Evolutionary conservation across 805 yeast genomes (phyloP), one percentile per base, ranked within the genome.

Genomic region (Lipomyces sp.): DNA sequence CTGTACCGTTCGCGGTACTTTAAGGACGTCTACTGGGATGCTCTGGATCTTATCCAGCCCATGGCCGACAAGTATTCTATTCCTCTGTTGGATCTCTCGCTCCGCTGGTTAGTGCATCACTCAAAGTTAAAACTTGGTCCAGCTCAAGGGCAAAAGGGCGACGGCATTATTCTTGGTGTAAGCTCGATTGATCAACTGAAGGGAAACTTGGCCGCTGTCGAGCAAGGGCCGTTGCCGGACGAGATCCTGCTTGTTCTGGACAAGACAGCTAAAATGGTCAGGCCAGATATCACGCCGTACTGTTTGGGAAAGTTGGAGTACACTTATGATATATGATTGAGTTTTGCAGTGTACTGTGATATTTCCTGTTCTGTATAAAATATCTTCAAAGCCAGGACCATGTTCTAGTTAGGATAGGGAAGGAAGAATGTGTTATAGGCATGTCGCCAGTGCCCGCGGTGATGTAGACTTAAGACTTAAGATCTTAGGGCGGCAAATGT

Each of bases 171-270:
- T 19, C 32, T 49, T 29, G 56, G 56, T 14, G 45, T 45, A 8
- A 34, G 44, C 39, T 44, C 49, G 16, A 31, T 49, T 18, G 32
- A 24, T 24, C 56, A 52, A 35, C 22, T 52, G 39, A 33, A 39
- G 28, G 21, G 14, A 5, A 43, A 52, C 40, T 23, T 52, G 35
- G 45, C 14, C 18, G 49, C 59, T 8, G 36, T 64, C 18, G 49
- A 54, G 35, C 55, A 54, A 16, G 66, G 66, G 11, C 64, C 65
- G 10, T 39, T 63, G 47, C 57, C 59, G 10, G 47, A 56, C 11
- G 60, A 55, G 18, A 51, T 58, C 11, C 57, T 53, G 16, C 43
- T 45, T 19, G 57, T 54, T 31, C 54, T 64, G 16, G 64, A 63
- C 28, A 46, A 49, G 26, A 53, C 63, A n/a, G 58, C 63, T 64